phyloP scores from a whole-genome alignment of 2,329 filamentous ascomycete species.

The Fragosphaeria purpurea region DNA sequence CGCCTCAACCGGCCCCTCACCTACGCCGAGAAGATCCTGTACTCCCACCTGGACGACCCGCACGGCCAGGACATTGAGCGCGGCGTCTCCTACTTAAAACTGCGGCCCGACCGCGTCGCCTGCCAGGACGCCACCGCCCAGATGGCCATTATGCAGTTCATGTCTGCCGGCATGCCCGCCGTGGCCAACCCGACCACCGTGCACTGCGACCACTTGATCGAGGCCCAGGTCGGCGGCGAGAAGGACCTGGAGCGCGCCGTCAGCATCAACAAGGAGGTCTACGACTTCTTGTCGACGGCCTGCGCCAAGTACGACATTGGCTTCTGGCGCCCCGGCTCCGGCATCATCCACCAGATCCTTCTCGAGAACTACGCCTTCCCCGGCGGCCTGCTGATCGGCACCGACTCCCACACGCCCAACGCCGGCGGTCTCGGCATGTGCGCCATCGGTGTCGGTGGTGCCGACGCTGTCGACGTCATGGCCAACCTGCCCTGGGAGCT shows the following conservation, averaged over 20 bases:
- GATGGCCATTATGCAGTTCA: constrained; percentile 99
- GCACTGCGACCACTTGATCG: constrained; percentile 98
- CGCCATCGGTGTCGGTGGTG: constrained; percentile 94
- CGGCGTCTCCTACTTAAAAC: constrained; percentile 89
- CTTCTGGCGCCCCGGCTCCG: constrained; percentile 97
- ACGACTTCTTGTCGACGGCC: constrained; percentile 87
- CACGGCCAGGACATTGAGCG: constrained; percentile 94
- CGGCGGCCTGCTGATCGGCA: constrained; percentile 94
- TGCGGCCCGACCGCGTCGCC: constrained; percentile 93
- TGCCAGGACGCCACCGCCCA: constrained; percentile 99
- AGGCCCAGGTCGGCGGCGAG: constrained; percentile 83
- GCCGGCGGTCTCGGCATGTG: constrained; percentile 91
- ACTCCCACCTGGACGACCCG: constrained; percentile 96
- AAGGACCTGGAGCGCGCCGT: constrained; percentile 90
- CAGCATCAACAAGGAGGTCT: constrained; percentile 97
- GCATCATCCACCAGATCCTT: constrained; percentile 98
- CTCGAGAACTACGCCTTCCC: constrained; percentile 99
- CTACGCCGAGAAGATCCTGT: constrained; percentile 96
- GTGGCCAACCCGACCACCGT: constrained; percentile 93
- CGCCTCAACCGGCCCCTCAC: constrained; percentile 89
- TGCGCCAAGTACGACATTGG: constrained; percentile 99
- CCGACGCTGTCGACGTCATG: constrained; percentile 98
- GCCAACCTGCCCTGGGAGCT: constrained; percentile 94
- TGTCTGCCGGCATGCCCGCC: constrained; percentile 93
- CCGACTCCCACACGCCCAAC: constrained; percentile 92